A percentile compares a stretch with the other conserved stretches of the same genome.
phyloP scores from a whole-genome alignment of 2,329 filamentous ascomycete species.

The Penicillium nordicum region DNA sequence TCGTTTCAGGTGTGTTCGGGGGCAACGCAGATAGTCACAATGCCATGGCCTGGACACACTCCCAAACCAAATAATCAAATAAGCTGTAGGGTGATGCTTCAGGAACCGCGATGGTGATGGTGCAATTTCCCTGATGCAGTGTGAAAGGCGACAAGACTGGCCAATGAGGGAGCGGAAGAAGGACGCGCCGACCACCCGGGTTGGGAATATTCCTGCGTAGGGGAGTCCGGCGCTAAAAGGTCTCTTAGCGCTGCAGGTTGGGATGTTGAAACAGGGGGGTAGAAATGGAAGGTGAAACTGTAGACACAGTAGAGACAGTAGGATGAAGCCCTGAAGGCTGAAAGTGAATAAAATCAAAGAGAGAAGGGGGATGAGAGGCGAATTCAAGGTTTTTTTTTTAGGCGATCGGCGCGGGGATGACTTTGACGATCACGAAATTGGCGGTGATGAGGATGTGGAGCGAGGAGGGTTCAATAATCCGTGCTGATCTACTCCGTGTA shows the following conservation, averaged over 20 bases:
- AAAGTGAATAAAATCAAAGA: background rate
- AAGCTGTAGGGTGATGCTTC: constrained; percentile 13
- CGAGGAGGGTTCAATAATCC: background rate
- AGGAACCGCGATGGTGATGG: constrained; percentile 16
- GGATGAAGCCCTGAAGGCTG: background rate
- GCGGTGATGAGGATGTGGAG: constrained; percentile 11
- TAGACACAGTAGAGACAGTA: background rate
- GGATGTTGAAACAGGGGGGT: background rate
- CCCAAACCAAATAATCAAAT: constrained; percentile 6
- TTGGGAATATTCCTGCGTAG: constrained; percentile 13
- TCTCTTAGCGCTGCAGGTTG: background rate
- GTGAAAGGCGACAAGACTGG: constrained; percentile 16
- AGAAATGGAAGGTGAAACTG: background rate
- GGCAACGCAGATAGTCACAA: constrained; percentile 1
- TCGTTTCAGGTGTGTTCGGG: constrained; percentile 18
- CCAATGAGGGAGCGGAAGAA: constrained; percentile 17
- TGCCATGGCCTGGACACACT: constrained; percentile 12
- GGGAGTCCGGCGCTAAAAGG: constrained; percentile 17
- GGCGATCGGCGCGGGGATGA: constrained; percentile 23
- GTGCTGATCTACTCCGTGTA: background rate
- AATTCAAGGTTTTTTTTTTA: constrained; percentile 13
- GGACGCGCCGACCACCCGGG: constrained; percentile 19
- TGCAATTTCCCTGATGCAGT: constrained; percentile 15
- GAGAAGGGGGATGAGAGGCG: background rate
- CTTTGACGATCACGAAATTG: constrained; percentile 18